Evolutionary conservation across 805 yeast species (phyloP).

Genomic region (Maudiozyma bulderi): DNA sequence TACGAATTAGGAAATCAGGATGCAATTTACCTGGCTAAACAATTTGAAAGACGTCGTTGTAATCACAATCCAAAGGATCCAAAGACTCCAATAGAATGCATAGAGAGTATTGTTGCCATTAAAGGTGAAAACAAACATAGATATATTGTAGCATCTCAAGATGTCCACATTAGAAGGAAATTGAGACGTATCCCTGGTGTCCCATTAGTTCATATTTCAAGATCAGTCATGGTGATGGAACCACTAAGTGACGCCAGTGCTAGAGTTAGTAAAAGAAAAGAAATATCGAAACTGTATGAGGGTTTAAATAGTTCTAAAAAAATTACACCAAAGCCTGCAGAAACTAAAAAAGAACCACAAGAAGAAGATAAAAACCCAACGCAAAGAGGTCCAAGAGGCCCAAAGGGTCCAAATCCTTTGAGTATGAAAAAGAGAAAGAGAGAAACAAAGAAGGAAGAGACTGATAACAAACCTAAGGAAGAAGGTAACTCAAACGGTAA

Average conservation of each 20-base stretch:
- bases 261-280: constrained; percentile 40
- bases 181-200: constrained; percentile 79
- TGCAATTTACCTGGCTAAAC: constrained; percentile 74
- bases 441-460: neutral
- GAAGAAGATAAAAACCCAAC: constrained; percentile 31
- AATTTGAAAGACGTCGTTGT: constrained; percentile 86
- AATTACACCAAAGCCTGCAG: constrained; percentile 8
- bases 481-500: constrained; percentile 1
- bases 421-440: constrained; percentile 71
- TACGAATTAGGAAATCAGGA: constrained; percentile 62
- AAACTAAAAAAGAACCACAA: constrained; percentile 34
- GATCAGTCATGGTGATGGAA: constrained; percentile 94
- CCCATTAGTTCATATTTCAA: constrained; percentile 76
- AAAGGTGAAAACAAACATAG: constrained; percentile 82
- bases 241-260: constrained; percentile 72
- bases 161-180: constrained; percentile 53
- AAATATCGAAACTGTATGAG: constrained; percentile 52
- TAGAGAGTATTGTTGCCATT: constrained; percentile 55
- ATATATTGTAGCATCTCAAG: constrained; percentile 81
- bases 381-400: constrained; percentile 47
- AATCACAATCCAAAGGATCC: constrained; percentile 64
- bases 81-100: constrained; percentile 63
- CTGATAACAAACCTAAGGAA: neutral
- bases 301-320: constrained; percentile 64
- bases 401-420: constrained; percentile 82